Evolutionary conservation across 2,329 filamentous ascomycete genomes (phyloP).

Genomic region (Dothiorella sarmentorum): DNA sequence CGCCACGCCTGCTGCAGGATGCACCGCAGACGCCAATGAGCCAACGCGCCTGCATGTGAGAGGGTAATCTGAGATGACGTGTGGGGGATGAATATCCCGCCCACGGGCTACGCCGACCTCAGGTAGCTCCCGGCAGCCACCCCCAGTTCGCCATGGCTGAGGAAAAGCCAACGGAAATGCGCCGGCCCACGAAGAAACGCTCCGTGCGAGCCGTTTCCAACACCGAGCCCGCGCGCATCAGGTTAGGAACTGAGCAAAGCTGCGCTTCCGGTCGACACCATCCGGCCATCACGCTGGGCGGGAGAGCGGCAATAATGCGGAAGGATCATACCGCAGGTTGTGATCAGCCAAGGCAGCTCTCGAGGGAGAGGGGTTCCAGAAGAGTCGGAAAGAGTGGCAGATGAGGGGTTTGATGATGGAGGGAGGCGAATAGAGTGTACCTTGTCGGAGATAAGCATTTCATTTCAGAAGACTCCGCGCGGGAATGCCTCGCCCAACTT

Average conservation of each 20-base stretch:
- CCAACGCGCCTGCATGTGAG: background rate
- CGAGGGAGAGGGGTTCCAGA: background rate
- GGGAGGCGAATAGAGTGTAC: background rate
- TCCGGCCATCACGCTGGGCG: too few relatives aligned
- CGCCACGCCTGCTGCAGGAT: background rate
- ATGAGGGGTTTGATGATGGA: too few relatives aligned
- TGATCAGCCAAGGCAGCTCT: background rate
- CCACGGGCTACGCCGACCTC: background rate
- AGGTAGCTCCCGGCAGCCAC: background rate
- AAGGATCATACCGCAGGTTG: background rate
- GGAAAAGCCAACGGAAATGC: background rate
- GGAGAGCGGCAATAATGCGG: background rate
- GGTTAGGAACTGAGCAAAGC: too few relatives aligned
- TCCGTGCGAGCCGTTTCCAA: conserved; percentile 4
- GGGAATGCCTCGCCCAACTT: too few relatives aligned
- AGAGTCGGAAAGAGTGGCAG: background rate
- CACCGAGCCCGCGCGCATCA: background rate
- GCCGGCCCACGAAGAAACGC: background rate
- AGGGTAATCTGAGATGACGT: background rate
- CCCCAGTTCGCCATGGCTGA: background rate
- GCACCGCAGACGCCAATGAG: background rate
- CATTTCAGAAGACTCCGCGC: too few relatives aligned
- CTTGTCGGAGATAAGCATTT: background rate
- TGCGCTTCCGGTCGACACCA: too few relatives aligned
- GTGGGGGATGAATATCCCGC: background rate